Base-by-base conservation (phyloP, 2,329 filamentous ascomycete genomes). In the Neopestalotiopsis rosae region DNA sequence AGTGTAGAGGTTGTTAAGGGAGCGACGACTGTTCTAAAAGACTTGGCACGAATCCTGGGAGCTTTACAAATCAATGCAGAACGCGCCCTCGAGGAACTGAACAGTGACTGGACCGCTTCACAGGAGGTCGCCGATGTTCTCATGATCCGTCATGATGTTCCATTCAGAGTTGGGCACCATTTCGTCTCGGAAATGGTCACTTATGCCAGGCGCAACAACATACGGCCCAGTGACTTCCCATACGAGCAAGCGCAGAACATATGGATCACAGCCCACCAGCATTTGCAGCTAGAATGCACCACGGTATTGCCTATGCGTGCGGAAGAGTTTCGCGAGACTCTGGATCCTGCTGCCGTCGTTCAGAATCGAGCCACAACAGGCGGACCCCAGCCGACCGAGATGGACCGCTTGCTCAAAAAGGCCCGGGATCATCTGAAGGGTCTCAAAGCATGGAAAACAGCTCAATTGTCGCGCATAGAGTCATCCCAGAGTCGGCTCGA, bases 31-130 rank as follows among this genome's bases (percentile, higher is more conserved):
- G 65, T 67, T 4, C 56, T 67, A 17, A 67, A 49, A 28, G 65
- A 67, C 56, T 67, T 52, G 65, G 30, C 14, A 1, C 34, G n/a
- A n/a, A 61, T 67, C 40, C 52, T 67, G 3, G 52, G 45, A 4
- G 65, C 56, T 17, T 38, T 67, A 32, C 52, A 59, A 30, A 58
- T 67, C 30, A 67, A 61, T 61, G 24, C 28, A 56, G 40, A 59
- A n/a, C 52, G 65, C 2, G 65, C 65, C 6, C 56, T 67, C 14
- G 65, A 67, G 56, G 65, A 67, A 34, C 65, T 67, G 12, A 67
- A 67, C 34, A 59, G 52, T 32, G 65, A 67, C 56, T 67, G 65
- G 65, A 67, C 65, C 12, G 65, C 65, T 10, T 67, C 65, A 10
- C 65, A 67, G 34, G 65, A 67, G 38, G 32, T 67, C 4, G 65